Evolutionary conservation across 345 rosid genomes (phyloP).

Genomic region (Corchorus capsularis): DNA sequence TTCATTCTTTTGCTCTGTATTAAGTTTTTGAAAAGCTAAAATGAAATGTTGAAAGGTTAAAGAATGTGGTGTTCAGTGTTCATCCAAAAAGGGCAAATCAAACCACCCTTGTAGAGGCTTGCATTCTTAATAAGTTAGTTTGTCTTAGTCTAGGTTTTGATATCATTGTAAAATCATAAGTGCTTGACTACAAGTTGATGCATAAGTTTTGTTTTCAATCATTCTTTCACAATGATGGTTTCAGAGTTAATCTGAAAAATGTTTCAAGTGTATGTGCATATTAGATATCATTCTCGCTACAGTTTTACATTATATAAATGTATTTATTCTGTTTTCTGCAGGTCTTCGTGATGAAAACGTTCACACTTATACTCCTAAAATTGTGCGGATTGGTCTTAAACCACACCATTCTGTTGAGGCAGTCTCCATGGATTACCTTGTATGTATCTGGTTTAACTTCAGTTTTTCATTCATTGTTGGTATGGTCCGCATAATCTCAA

Average conservation of each 20-base stretch:
- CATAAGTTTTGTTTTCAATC: not conserved
- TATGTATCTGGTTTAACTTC: constrained; percentile 41
- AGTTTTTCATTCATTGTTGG: constrained; percentile 8
- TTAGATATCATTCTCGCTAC: not conserved
- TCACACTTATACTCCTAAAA: constrained; percentile 69
- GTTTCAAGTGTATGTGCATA: not conserved
- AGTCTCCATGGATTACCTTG: constrained; percentile 87
- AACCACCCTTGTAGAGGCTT: not conserved
- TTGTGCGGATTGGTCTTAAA: constrained; percentile 96
- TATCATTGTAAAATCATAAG: constrained; percentile 8
- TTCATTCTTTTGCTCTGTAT: not conserved
- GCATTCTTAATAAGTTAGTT: not conserved
- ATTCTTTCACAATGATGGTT: not conserved
- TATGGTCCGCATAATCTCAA: constrained; percentile 14
- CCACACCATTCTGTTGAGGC: constrained; percentile 84
- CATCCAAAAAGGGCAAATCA: not conserved
- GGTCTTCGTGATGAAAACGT: constrained; percentile 85
- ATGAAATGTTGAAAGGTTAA: not conserved
- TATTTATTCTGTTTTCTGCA: constrained; percentile 29
- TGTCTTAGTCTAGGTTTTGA: not conserved
- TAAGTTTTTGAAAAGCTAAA: constrained; percentile 1
- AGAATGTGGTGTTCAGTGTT: not conserved
- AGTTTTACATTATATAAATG: not conserved
- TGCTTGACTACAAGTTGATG: constrained; percentile 4
- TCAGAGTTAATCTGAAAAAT: constrained; percentile 10